Evolutionary conservation across 2,329 filamentous ascomycete species (phyloP).

Genomic region (Cladosporium cucumerinum): DNA sequence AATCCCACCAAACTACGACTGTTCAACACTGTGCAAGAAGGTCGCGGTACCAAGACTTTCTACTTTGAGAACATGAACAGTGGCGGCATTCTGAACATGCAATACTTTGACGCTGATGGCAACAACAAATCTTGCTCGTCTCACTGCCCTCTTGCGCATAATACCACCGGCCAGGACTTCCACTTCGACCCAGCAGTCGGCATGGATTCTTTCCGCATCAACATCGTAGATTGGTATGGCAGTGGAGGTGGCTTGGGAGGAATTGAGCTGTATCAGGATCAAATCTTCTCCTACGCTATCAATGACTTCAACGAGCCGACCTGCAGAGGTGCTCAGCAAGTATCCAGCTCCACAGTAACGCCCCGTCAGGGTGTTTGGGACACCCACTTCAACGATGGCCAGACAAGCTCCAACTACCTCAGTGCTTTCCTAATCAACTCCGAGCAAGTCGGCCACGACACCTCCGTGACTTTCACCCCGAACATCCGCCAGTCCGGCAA

Average conservation of each 20-base stretch:
- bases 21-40: constrained; percentile 81
- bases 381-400: constrained; percentile 58
- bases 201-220: constrained; percentile 82
- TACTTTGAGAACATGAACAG: constrained; percentile 81
- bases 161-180: constrained; percentile 79
- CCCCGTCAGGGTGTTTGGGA: constrained; percentile 65
- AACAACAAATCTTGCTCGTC: constrained; percentile 71
- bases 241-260: constrained; percentile 78
- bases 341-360: constrained; percentile 63
- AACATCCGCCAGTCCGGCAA: constrained; percentile 86
- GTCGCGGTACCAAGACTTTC: constrained; percentile 79
- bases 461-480: constrained; percentile 74
- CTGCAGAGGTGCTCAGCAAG: constrained; percentile 63
- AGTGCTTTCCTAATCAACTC: constrained; percentile 58
- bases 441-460: constrained; percentile 47
- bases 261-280: constrained; percentile 80
- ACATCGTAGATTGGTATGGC: constrained; percentile 86
- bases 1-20: constrained; percentile 81
- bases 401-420: constrained; percentile 74
- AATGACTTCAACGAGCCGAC: constrained; percentile 82
- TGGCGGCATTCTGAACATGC: constrained; percentile 93
- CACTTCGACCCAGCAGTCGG: constrained; percentile 82
- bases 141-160: constrained; percentile 74
- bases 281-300: constrained; percentile 69
- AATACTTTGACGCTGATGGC: constrained; percentile 74